Evolutionary conservation across 1,284 basidiomycete genomes (phyloP), one percentile per base, ranked within the genome.

Genomic region (Trichosporon asahii): DNA sequence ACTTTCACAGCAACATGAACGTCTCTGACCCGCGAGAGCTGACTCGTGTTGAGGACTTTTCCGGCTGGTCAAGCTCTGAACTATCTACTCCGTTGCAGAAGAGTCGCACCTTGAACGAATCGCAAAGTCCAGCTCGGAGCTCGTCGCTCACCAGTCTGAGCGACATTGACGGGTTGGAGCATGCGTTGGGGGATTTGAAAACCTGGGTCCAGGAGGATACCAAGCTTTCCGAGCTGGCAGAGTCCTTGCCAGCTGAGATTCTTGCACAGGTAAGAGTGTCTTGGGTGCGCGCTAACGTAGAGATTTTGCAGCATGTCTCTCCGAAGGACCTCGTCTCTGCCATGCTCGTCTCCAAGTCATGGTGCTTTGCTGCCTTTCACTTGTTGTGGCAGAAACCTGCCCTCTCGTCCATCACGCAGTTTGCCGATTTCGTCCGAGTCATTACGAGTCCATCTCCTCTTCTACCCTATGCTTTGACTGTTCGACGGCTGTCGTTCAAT

Each of bases 351-450:
- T 95, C 91, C 44, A 90, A 93, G 69, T 87, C 90, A 14, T 99
- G 97, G 95, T 98, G 95, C 85, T 90, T 95, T 78, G 96, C 94
- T 82, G 90, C 94, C 8, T 94, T 96, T 67, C 94, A 98, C 81
- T 87, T 98, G 21, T 87, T 99, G 23, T 99, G 96, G 96, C 91
- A 95, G 82, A 91, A 93, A 76, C 95, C 96, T 18, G 86, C 87
- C 68, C 88, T 94, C 77, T 84, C 86, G 66, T 85, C 91, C 46
- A 85, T 94, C 70, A 84, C 86, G 21, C 85, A 77, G 23, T 76
- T 80, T 49, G 76, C 75, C 53, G 61, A 66, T 5, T 69, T 82
- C 57, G 66, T 77, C 12, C 72, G 79, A 14, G 73, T 79, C 4
- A 60, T 82, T 5, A 64, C 73, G n/a, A 66, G 69, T 0, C 70